phyloP scores from a whole-genome alignment of 257 asterid species.

The Solanum dulcamara region DNA sequence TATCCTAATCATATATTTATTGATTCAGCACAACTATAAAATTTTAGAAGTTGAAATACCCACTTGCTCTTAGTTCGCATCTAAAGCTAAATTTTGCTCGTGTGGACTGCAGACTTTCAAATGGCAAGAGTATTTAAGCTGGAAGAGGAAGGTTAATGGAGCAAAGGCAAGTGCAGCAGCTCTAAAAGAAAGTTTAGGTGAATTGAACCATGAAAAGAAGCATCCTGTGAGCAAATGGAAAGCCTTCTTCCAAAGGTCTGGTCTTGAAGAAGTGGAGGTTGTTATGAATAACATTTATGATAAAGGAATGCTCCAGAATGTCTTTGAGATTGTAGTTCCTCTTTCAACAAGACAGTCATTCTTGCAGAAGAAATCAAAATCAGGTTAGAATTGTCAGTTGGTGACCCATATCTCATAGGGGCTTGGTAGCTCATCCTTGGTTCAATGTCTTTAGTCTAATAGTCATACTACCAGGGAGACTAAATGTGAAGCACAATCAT shows the following conservation, averaged over 20 bases:
- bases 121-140: slow-evolving; percentile 81
- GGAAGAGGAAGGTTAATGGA: slow-evolving; percentile 74
- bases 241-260: slow-evolving; percentile 65
- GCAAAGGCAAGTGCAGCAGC: slow-evolving; percentile 89
- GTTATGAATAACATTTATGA: slow-evolving; percentile 63
- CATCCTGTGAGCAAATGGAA: slow-evolving; percentile 68
- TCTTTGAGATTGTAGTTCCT: slow-evolving; percentile 54
- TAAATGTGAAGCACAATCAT: background rate
- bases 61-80: background rate
- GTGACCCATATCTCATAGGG: background rate
- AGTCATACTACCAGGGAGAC: background rate
- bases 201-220: slow-evolving; percentile 40
- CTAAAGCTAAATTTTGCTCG: background rate
- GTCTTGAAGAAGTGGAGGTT: slow-evolving; percentile 47
- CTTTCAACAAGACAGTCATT: slow-evolving; percentile 64
- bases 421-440: background rate
- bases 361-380: slow-evolving; percentile 38
- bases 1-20: background rate
- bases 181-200: slow-evolving; percentile 60
- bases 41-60: background rate
- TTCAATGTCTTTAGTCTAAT: slow-evolving; percentile 4
- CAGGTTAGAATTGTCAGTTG: slow-evolving; percentile 26
- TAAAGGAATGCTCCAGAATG: slow-evolving; percentile 51
- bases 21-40: background rate
- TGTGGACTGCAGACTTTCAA: slow-evolving; percentile 59